These are phyloP conservation scores for Leccinum barrowsii DNA, from an alignment of 768 basidiomycete species.

Conservation along the genomic window DNA sequence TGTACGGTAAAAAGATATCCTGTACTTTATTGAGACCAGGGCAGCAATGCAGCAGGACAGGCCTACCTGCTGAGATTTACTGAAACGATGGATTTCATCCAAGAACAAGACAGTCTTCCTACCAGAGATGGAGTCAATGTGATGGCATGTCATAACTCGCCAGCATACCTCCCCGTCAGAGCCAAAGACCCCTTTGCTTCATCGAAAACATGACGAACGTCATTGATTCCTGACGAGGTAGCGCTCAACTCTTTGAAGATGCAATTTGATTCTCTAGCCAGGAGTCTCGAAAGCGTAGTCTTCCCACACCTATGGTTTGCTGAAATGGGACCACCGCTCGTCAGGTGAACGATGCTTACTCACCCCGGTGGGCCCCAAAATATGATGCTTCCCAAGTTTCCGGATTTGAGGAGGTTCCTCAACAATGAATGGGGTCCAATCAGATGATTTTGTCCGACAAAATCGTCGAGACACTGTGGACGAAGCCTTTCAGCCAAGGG, in stretches of 20 bases:
- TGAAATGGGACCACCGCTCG: neutral
- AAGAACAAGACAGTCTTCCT: slow-evolving; percentile 76
- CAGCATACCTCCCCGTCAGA: slow-evolving; percentile 56
- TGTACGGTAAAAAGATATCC: slow-evolving; percentile 78
- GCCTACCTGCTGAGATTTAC: slow-evolving; percentile 61
- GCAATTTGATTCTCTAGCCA: slow-evolving; percentile 56
- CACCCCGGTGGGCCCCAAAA: slow-evolving; percentile 78
- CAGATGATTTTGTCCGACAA: slow-evolving; percentile 70
- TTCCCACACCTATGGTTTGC: slow-evolving; percentile 53
- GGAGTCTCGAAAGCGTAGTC: slow-evolving; percentile 70
- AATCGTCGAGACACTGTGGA: slow-evolving; percentile 58
- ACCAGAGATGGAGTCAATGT: slow-evolving; percentile 4
- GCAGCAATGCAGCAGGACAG: neutral
- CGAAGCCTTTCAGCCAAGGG: slow-evolving; percentile 75
- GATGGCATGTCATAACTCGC: neutral
- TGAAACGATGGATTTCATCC: slow-evolving; percentile 84
- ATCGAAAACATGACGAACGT: slow-evolving; percentile 71
- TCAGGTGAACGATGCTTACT: neutral
- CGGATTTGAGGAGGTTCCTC: slow-evolving; percentile 45
- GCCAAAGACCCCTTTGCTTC: slow-evolving; percentile 66
- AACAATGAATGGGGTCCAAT: slow-evolving; percentile 56
- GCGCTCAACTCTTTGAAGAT: slow-evolving; percentile 76
- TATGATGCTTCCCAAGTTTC: slow-evolving; percentile 57
- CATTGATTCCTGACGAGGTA: slow-evolving; percentile 63
- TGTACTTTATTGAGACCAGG: slow-evolving; percentile 27